phyloP scores from a whole-genome alignment of 768 basidiomycete species.

The Suillus alpinus region DNA sequence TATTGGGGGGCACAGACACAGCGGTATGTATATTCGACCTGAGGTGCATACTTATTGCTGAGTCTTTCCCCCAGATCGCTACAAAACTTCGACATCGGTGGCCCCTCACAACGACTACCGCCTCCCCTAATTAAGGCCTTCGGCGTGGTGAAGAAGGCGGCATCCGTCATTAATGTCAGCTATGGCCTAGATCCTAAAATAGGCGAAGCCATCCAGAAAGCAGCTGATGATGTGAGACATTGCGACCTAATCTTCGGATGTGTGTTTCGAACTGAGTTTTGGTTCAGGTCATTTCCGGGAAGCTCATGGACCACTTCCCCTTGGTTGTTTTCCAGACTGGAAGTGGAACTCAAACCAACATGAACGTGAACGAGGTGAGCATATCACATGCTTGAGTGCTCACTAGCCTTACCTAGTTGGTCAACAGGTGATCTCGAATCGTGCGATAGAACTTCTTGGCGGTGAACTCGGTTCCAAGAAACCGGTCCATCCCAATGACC shows the following conservation, averaged over 20 bases:
- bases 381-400: background rate
- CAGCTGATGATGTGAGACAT: slow-evolving; percentile 82
- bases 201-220: slow-evolving; percentile 84
- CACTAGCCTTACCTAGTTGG: background rate
- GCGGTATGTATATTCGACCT: slow-evolving; percentile 45
- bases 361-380: slow-evolving; percentile 94
- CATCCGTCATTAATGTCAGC: slow-evolving; percentile 80
- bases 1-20: slow-evolving; percentile 99
- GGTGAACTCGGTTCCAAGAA: slow-evolving; percentile 94
- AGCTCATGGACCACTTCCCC: slow-evolving; percentile 93
- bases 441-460: slow-evolving; percentile 95
- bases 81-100: slow-evolving; percentile 98
- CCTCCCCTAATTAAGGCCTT: slow-evolving; percentile 96
- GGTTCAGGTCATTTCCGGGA: slow-evolving; percentile 88
- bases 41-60: background rate
- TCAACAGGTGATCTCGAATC: slow-evolving; percentile 89
- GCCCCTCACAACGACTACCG: slow-evolving; percentile 91
- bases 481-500: slow-evolving; percentile 98
- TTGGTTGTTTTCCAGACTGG: slow-evolving; percentile 99
- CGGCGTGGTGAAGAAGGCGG: slow-evolving; percentile 96
- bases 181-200: slow-evolving; percentile 92
- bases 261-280: slow-evolving; percentile 1
- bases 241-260: background rate
- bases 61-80: slow-evolving; percentile 58
- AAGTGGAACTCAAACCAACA: slow-evolving; percentile 98